A percentile compares a stretch with the other conserved stretches of the same genome.
phyloP scores from a whole-genome alignment of 345 rosid species.

The Lumnitzera racemosa region DNA sequence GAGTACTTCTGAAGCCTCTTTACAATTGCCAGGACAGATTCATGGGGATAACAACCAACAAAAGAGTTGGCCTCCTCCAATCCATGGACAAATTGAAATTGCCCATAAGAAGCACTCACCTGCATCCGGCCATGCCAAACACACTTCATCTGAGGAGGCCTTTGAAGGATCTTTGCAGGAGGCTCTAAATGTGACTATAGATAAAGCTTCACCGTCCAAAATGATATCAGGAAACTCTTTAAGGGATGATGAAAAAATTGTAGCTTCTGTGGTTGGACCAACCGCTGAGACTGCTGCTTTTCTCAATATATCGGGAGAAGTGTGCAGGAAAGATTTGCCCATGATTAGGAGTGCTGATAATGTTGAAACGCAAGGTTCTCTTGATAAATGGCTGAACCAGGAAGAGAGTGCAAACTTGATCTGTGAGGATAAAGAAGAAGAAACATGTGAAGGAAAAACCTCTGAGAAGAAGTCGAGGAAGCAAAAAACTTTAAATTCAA shows the following conservation, averaged over 20 bases:
- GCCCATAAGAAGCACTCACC: conserved; percentile 25
- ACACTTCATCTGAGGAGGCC: conserved; percentile 21
- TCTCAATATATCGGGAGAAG: conserved; percentile 15
- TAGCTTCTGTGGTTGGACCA: conserved; percentile 7
- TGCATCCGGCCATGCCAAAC: conserved; percentile 19
- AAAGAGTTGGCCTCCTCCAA: conserved; percentile 26
- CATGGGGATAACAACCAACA: conserved; percentile 26
- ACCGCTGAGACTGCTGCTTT: conserved; percentile 6
- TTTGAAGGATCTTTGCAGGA: conserved; percentile 21
- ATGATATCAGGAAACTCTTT: conserved; percentile 7
- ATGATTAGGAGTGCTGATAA: conserved; percentile 13
- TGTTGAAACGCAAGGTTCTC: conserved; percentile 14
- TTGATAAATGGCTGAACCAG: conserved; percentile 21
- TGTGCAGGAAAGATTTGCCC: conserved; percentile 18
- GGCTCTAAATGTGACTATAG: conserved; percentile 9
- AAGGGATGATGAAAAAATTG: conserved; percentile 24
- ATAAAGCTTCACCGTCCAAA: conserved; percentile 11
- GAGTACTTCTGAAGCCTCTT: conserved; percentile 31
- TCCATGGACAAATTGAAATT: conserved; percentile 26
- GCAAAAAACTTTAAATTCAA: conserved; percentile 55
- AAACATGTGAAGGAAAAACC: conserved; percentile 42
- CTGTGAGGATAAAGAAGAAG: conserved; percentile 38
- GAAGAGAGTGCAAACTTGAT: conserved; percentile 25
- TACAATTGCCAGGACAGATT: conserved; percentile 45
- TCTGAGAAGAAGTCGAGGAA: conserved; percentile 81